Percentiles rank a stretch among this genome's conserved stretches.
Conservation (phyloP, 169 alveolate genomes). For the Theileria luwenshuni region DNA sequence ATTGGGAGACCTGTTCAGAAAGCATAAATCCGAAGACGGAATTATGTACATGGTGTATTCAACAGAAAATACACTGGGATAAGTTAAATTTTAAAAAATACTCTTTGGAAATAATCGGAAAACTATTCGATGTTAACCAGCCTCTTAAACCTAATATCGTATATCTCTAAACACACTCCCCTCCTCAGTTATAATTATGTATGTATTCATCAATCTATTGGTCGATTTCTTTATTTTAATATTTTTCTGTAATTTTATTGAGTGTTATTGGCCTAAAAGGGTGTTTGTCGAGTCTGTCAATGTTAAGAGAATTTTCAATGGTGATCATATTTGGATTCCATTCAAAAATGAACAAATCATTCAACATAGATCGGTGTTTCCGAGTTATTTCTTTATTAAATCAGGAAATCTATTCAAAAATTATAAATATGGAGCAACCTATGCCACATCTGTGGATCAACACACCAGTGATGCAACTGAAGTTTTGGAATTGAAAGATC, state of each 20-base stretch:
- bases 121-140: no score
- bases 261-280: no score
- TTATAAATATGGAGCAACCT: not conserved
- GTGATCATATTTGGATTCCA: not conserved
- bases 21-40: constrained; percentile 84
- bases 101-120: no score
- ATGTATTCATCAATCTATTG: not conserved
- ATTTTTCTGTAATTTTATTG: constrained; percentile 12
- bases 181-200: constrained; percentile 19
- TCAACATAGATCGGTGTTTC: not conserved
- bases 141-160: no score
- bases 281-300: no score
- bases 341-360: not conserved
- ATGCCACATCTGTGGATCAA: not conserved
- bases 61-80: constrained; percentile 73
- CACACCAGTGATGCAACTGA: not conserved
- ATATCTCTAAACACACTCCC: no score
- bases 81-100: no score
- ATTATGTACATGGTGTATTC: constrained; percentile 81
- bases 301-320: no score
- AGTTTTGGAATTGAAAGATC: not conserved
- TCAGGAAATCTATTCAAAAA: not conserved
- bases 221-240: constrained; percentile 11
- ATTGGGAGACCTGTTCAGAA: constrained; percentile 83
- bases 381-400: not conserved